Base-by-base conservation (phyloP, 192 early-diverging fungal species). In the Phycomyces nitens region DNA sequence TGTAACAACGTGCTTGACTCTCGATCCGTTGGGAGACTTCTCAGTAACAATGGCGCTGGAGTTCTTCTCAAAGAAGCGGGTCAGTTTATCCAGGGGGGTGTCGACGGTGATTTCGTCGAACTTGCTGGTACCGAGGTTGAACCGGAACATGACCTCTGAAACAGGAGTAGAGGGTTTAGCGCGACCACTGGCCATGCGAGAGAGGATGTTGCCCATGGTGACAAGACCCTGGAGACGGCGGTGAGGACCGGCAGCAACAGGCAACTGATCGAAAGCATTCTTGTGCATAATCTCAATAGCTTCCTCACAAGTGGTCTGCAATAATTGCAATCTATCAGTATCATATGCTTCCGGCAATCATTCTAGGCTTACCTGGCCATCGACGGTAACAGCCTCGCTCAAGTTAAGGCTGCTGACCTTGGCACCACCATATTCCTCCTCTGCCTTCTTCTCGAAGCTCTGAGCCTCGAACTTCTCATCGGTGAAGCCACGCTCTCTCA, bases 221-320 rank as follows among this genome's bases (percentile, higher is more conserved):
- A 98, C 84, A 55, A 97, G 78, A 47, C 96, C 96, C 54, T 84
- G 86, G 52, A 96, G 78, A 23, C 64, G 62, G 34, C 38, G 51
- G 12, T 58, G 92, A 95, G 87, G 56, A 91, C 76, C 65, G 14
- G 85, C 80, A 29, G 92, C 89, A 39, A 97, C 94, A 23, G 95
- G 95, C 26, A 97, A 82, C 82, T 99, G 97, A 79, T 97, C 94
- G 72, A 97, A 97, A 20, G 88, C 94, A 65, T 91, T 87, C 22
- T 77, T 62, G 67, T 94, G 82, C 92, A 97, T 94, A 71, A 93
- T 84, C 61, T 86, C 77, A 43, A 96, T 87, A n/a, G 94, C 95
- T 62, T 95, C 88, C 14, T 74, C 75, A 65, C 84, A 86, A 14
- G 86, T 77, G 29, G 89, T 89, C 67, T 66, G 29, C 49, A 39